A percentile compares a stretch with the other conserved stretches of the same genome.
These are phyloP conservation scores for Hanseniaspora thailandica DNA, from an alignment of 805 yeast genomes.

Conservation along the genomic window DNA sequence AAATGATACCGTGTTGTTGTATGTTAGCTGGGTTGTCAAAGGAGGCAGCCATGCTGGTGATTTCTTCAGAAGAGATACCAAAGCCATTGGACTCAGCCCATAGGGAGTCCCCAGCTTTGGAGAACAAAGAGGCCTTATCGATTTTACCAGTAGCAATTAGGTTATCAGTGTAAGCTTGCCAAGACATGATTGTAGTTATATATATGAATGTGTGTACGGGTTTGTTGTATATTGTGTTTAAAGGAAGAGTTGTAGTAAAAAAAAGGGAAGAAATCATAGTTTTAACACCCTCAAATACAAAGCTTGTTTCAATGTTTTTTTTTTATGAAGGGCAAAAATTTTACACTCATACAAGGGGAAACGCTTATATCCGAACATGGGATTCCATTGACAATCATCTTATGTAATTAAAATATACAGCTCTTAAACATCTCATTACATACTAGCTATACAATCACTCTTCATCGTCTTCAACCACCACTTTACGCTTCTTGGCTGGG, in stretches of 20 bases:
- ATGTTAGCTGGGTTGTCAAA: slow-evolving; percentile 66
- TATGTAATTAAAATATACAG: too few species aligned
- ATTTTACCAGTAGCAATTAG: slow-evolving; percentile 75
- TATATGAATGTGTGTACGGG: neutral
- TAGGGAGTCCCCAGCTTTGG: slow-evolving; percentile 84
- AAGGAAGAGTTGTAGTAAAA: too few species aligned
- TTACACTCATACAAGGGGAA: too few species aligned
- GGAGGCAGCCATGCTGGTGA: slow-evolving; percentile 62
- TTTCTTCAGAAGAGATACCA: slow-evolving; percentile 55
- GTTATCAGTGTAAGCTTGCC: slow-evolving; percentile 85
- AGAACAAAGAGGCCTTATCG: slow-evolving; percentile 85
- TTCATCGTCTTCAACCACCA: slow-evolving; percentile 43
- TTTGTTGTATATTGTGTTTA: too few species aligned
- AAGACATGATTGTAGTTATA: slow-evolving; percentile 8
- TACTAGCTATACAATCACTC: too few species aligned
- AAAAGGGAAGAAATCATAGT: too few species aligned
- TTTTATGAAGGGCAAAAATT: too few species aligned
- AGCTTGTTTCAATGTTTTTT: too few species aligned
- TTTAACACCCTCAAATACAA: too few species aligned
- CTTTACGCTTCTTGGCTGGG: slow-evolving; percentile 8
- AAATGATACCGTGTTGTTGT: slow-evolving; percentile 77
- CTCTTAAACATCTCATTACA: too few species aligned
- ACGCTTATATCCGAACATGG: too few species aligned
- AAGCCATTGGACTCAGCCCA: slow-evolving; percentile 82
- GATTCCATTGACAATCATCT: too few species aligned